Percentiles rank a stretch among this genome's conserved stretches.
These are phyloP conservation scores for Chlorociboria aeruginascens DNA, from an alignment of 495 filamentous ascomycete species.

Conservation along the genomic window DNA sequence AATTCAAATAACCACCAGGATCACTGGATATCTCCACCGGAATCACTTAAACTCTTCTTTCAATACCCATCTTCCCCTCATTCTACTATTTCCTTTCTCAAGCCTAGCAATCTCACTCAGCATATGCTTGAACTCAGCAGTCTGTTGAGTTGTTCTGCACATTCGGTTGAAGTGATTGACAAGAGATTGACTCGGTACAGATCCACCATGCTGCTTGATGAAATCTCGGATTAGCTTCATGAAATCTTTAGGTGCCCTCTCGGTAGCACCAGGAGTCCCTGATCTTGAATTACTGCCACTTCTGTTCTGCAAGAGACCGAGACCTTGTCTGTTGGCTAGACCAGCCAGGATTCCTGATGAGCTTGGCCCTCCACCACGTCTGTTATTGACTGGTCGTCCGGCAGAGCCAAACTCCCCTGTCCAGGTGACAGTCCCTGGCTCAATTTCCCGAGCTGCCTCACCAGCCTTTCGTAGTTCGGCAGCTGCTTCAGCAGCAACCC, in stretches of 20 bases:
- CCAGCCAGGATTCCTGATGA: constrained; percentile 48
- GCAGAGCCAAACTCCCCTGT: constrained; percentile 71
- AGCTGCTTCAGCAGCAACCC: constrained; percentile 67
- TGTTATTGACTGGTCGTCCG: constrained; percentile 36
- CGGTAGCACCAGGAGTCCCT: constrained; percentile 13
- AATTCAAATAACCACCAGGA: no score
- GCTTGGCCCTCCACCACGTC: constrained; percentile 26
- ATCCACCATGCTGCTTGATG: constrained; percentile 56
- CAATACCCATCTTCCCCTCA: constrained; percentile 48
- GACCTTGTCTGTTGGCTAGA: constrained; percentile 42
- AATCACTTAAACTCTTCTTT: constrained; percentile 43
- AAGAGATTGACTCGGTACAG: constrained; percentile 60
- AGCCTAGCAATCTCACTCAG: constrained; percentile 41
- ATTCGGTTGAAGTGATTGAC: constrained; percentile 62
- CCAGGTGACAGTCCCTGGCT: constrained; percentile 86
- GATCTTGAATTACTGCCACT: constrained; percentile 24
- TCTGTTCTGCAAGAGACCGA: constrained; percentile 26
- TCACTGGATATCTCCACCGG: no score
- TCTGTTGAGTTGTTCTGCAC: constrained; percentile 29
- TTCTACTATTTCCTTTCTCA: constrained; percentile 36
- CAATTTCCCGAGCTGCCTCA: constrained; percentile 55
- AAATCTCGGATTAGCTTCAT: constrained; percentile 63
- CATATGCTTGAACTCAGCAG: constrained; percentile 34
- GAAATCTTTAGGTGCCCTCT: constrained; percentile 40
- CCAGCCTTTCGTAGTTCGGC: constrained; percentile 59